Conservation (phyloP, 345 rosid species). For the Melastoma malabathricum region DNA sequence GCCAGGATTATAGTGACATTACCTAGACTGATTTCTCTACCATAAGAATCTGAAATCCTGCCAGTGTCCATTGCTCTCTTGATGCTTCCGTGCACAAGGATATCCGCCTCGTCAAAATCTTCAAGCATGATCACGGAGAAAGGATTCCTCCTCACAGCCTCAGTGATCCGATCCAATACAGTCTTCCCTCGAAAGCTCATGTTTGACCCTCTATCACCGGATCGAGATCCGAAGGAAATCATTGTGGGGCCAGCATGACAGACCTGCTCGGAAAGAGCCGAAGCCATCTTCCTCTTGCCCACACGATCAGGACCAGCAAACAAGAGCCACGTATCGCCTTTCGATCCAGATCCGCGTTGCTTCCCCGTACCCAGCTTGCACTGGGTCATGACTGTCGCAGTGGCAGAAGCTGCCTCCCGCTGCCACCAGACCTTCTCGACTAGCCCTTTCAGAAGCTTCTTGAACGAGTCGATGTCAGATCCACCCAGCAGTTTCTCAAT, state of each 20-base stretch:
- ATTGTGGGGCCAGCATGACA: slow-evolving; percentile 40
- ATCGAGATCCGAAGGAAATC: slow-evolving; percentile 47
- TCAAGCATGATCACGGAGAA: slow-evolving; percentile 70
- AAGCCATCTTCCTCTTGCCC: slow-evolving; percentile 88
- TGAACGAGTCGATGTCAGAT: slow-evolving; percentile 50
- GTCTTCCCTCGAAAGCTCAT: slow-evolving; percentile 69
- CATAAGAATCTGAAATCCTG: slow-evolving; percentile 73
- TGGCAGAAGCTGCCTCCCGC: slow-evolving; percentile 73
- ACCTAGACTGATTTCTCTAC: slow-evolving; percentile 87
- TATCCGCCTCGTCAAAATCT: slow-evolving; percentile 79
- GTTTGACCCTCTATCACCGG: slow-evolving; percentile 27
- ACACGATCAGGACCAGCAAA: slow-evolving; percentile 75
- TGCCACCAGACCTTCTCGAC: slow-evolving; percentile 86
- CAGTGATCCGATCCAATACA: slow-evolving; percentile 59
- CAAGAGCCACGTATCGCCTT: slow-evolving; percentile 73
- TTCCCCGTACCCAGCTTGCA: slow-evolving; percentile 64
- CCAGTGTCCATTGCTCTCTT: slow-evolving; percentile 90
- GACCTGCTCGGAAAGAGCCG: slow-evolving; percentile 51
- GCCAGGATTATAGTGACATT: slow-evolving; percentile 79
- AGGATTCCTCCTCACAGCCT: slow-evolving; percentile 73
- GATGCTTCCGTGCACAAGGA: slow-evolving; percentile 52
- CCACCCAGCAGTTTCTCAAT: slow-evolving; percentile 23
- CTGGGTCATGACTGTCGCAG: slow-evolving; percentile 59
- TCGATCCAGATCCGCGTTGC: slow-evolving; percentile 34
- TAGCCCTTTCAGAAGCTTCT: slow-evolving; percentile 74